phyloP scores from a whole-genome alignment of 345 rosid genomes.

The Eucalyptus microcorys region DNA sequence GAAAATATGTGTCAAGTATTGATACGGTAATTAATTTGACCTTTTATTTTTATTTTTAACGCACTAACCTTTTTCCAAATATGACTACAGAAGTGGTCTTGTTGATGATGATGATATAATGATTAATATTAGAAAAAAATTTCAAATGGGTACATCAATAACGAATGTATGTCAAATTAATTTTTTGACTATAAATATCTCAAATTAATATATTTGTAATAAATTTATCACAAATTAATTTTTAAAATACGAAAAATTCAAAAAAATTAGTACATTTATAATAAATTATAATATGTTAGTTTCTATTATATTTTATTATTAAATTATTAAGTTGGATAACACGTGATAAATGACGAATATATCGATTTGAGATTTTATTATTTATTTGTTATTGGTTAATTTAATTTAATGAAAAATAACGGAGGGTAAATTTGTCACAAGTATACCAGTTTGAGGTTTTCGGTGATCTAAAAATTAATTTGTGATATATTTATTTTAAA shows the following conservation, averaged over 20 bases:
- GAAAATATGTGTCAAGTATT: accelerated
- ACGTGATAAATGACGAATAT: accelerated
- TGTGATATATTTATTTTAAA: accelerated
- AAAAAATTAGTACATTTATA: too few relatives aligned
- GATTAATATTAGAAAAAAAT: too few relatives aligned
- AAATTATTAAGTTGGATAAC: too few relatives aligned
- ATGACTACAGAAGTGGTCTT: background rate
- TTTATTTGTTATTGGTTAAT: too few relatives aligned
- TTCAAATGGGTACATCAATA: accelerated
- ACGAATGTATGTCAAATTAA: accelerated
- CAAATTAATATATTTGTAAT: accelerated
- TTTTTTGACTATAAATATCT: too few relatives aligned
- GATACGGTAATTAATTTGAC: background rate
- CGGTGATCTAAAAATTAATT: accelerated
- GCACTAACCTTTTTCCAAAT: background rate
- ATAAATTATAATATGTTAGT: too few relatives aligned
- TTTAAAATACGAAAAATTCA: accelerated
- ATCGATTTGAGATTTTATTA: accelerated
- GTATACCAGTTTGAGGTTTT: accelerated
- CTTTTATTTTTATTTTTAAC: background rate
- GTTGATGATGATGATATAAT: accelerated
- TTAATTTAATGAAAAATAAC: accelerated
- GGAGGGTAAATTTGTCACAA: accelerated
- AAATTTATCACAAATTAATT: too few relatives aligned
- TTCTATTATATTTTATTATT: too few relatives aligned